Percentiles rank a stretch among this genome's conserved stretches.
Conservation (phyloP, 352 stramenopile genomes). For the Globisporangium alternatum region DNA sequence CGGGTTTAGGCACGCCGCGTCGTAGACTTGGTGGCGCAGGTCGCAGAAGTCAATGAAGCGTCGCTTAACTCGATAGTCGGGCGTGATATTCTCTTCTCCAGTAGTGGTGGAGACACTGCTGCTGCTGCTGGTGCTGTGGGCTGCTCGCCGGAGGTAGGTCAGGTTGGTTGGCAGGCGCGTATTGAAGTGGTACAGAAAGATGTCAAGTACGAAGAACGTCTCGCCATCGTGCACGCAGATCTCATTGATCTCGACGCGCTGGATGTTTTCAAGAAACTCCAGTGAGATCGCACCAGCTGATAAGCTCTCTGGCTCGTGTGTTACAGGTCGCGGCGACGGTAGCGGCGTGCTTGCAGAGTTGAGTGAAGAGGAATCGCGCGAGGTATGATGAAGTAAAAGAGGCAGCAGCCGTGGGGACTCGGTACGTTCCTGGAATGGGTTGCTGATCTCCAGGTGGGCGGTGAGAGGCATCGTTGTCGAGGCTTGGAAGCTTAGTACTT, state of each 20-base stretch:
- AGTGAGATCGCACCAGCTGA: not conserved
- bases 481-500: not conserved
- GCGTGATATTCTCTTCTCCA: not conserved
- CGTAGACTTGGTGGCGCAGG: constrained; percentile 41
- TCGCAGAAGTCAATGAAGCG: constrained; percentile 62
- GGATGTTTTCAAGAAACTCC: constrained; percentile 4
- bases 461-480: not conserved
- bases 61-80: constrained; percentile 50
- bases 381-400: not conserved
- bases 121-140: not conserved
- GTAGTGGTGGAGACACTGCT: not conserved
- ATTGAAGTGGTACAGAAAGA: constrained; percentile 10
- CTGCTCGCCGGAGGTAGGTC: not conserved
- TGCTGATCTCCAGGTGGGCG: not conserved
- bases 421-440: not conserved
- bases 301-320: not conserved
- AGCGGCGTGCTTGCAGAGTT: not conserved
- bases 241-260: constrained; percentile 14
- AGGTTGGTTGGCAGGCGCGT: constrained; percentile 5
- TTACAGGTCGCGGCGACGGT: not conserved
- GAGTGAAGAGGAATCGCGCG: not conserved
- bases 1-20: constrained; percentile 40
- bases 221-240: constrained; percentile 10
- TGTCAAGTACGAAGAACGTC: constrained; percentile 12
- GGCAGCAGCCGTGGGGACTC: not conserved